Percentiles rank a stretch among this genome's conserved stretches.
phyloP scores from a whole-genome alignment of 768 basidiomycete genomes.

The Auricularia cornea region DNA sequence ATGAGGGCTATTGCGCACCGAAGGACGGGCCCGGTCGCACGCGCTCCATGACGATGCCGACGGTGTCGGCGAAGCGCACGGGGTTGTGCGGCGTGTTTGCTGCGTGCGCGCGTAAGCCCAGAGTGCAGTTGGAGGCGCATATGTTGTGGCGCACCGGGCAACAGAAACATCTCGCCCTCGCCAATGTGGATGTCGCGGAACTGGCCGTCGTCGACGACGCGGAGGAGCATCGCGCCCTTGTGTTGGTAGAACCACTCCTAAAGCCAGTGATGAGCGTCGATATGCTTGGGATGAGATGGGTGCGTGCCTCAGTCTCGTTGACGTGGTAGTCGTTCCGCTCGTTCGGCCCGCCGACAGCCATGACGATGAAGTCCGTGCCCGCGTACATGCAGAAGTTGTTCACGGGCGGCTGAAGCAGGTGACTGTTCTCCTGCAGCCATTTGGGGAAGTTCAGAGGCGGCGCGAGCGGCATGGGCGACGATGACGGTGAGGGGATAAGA shows the following conservation, averaged over 20 bases:
- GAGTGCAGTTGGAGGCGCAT: background rate
- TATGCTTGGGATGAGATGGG: background rate
- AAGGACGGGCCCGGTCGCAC: constrained; percentile 64
- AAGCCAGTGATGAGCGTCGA: background rate
- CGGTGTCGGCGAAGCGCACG: constrained; percentile 79
- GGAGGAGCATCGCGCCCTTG: constrained; percentile 87
- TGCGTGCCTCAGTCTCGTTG: constrained; percentile 80
- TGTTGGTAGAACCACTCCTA: constrained; percentile 99
- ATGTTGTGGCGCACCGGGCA: constrained; percentile 56
- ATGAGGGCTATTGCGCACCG: constrained; percentile 38
- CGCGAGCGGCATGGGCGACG: constrained; percentile 54
- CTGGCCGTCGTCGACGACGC: constrained; percentile 69
- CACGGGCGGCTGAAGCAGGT: constrained; percentile 82
- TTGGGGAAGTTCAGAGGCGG: constrained; percentile 82
- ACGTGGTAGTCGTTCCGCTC: constrained; percentile 90
- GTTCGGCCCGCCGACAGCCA: constrained; percentile 95
- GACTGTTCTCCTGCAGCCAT: constrained; percentile 78
- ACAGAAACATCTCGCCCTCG: constrained; percentile 94
- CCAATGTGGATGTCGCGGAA: constrained; percentile 84
- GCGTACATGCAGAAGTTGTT: constrained; percentile 83
- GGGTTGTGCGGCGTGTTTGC: constrained; percentile 97
- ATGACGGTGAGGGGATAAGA: background rate
- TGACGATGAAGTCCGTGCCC: constrained; percentile 83
- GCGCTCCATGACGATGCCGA: constrained; percentile 87
- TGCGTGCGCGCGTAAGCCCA: constrained; percentile 20